Evolutionary conservation across 306 rosid genomes (phyloP), one percentile per base, ranked within the genome.

Genomic region (Vachellia pachyceras): DNA sequence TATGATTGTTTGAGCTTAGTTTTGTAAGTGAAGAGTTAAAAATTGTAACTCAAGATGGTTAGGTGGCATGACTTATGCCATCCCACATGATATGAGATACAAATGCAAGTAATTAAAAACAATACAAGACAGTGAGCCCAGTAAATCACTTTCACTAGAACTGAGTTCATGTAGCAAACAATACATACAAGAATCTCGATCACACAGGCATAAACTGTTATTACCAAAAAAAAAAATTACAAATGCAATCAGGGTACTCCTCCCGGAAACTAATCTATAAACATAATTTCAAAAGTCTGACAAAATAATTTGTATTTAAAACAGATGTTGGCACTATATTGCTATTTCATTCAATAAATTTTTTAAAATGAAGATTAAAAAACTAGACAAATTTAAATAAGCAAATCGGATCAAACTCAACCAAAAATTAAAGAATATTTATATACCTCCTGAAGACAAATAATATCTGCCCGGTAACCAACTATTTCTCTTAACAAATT

Each of bases 361-460:
- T 14, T 35, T 60, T 10, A 50, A 10, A 10, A 49, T 7, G 18
- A 66, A 36, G 40, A 55, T 1, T 23, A 17, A 17, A 45, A 41
- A 0, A 46, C 22, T 40, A 22, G 20, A 41, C 68, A 55, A 55
- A 45, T 61, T 69, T 47, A 77, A 63, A 72, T 77, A 77, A 75
- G 60, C 49, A 69, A 64, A 73, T 74, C 77, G n/a, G n/a, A n/a
- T n/a, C n/a, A n/a, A 72, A 25, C 54, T 13, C 39, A 80, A 80
- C 57, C 73, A 80, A 52, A 71, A 63, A 42, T 18, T 49, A 71
- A 68, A 72, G 41, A 79, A 41, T 15, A 78, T 49, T 73, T 33
- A 61, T 23, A 65, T 92, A 96, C 99, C 99, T 96, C 99, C 87
- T 96, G 99, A 71, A 96, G 99, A 85, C 99, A 96, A 78, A 96